Evolutionary conservation across 345 rosid genomes (phyloP), one percentile per base, ranked within the genome.

Genomic region (Ceriops zippeliana): DNA sequence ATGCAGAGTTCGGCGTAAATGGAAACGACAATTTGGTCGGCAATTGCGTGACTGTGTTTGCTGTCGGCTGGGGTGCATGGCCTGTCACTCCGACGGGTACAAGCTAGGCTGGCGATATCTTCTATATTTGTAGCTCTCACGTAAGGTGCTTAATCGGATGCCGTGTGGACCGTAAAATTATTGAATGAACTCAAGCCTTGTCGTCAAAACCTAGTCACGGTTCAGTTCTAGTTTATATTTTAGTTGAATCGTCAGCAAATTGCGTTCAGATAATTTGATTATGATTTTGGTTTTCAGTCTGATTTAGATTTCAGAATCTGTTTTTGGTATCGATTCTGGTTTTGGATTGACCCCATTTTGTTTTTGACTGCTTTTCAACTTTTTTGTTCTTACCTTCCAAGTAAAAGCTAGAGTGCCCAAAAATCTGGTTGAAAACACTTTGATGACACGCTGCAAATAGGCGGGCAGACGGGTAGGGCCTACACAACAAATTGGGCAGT

Each of bases 391-490:
- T 42, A 13, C 5, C 49, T 15, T 42, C 17, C 13, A 42, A 42
- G 49, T 15, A 17, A 42, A 42, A 42, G 49, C 19, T 15, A 2
- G 2, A 3, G 16, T 42, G 15, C 4, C 47, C 47, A 42, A 42
- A 42, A 42, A 42, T 42, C 17, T 42, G 47, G 47, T 42, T 42
- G 47, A 11, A 11, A 42, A 38, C 46, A 10, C 46, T 7, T 38
- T 9, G 46, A 38, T 9, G 46, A 0, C 46, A 38, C 13, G 0
- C 3, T 38, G 15, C 46, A 10, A 38, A 2, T 38, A 2, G 61
- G 52, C 68, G 68, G 32, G 52, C 62, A 52, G 66, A 62, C 69
- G 61, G 21, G 35, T n/a, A 65, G 57, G 56, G 21, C 65, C 71
- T 61, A 28, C 16, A 10, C 37, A 10, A 35, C 74, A 60, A 49